Base-by-base conservation (phyloP, 768 basidiomycete species). In the Royoungia palumana region DNA sequence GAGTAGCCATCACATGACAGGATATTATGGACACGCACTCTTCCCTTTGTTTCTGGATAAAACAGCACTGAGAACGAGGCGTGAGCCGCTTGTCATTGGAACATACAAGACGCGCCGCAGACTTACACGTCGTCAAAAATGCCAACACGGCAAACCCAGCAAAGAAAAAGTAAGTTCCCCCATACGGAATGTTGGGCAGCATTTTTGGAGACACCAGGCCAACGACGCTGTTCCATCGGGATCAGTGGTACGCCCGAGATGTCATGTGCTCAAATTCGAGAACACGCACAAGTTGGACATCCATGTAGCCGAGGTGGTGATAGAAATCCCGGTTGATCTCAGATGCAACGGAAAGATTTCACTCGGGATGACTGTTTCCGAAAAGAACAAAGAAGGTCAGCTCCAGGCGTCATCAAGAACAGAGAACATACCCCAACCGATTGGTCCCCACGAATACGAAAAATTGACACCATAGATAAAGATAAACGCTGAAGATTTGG, bases 301-400 rank as follows among this genome's bases (percentile, higher is more conserved):
- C 72, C 72, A 74, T 20, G 71, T 72, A 1, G 65, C 55, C 13
- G 73, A 75, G 5, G 73, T 70, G 7, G 65, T 74, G 21, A 74
- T 66, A 0, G 73, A 72, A 21, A 73, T 68, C 21, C 73, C 72
- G 13, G 70, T 74, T 7, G 71, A 68, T 24, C 72, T 58, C 13
- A 72, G 63, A 37, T 72, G 70, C 32, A 74, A 49, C n/a, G 72
- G 72, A 38, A 74, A 74, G 28, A 74, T 60, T 51, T 74, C 72
- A 24, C 66, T 67, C 12, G 73, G 72, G 39, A 74, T 62, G 11
- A 74, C 68, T 65, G 54, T 67, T 55, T 54, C 49, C 22, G 22
- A 28, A 9, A 13, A 60, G 28, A 13, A 28, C 28, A 28, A 13
- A 13, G 13, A 11, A 28, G 28, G 28, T 28, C 28, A 28, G 12